Percentiles rank a stretch among this genome's conserved stretches.
phyloP scores from a whole-genome alignment of 139 green algal species.

The Coelastrella sp. region DNA sequence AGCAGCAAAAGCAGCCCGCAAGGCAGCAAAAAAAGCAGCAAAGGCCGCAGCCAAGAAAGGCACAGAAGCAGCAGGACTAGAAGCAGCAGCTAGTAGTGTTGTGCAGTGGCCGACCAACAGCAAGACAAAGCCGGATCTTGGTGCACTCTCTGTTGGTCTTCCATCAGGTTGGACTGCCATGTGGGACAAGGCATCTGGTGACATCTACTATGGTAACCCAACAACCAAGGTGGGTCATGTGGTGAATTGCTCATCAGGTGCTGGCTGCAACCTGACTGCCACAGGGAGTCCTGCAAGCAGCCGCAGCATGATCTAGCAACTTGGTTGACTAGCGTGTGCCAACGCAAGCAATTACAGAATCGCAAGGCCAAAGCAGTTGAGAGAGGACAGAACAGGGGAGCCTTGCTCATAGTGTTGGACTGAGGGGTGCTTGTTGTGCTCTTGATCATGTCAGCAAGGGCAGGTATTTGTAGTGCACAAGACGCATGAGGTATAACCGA shows the following conservation, averaged over 20 bases:
- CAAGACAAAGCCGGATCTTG: conserved; percentile 68
- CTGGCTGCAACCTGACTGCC: too few relatives aligned
- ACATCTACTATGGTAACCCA: conserved; percentile 81
- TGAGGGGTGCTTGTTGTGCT: too few relatives aligned
- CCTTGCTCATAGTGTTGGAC: too few relatives aligned
- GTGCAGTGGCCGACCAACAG: conserved; percentile 49
- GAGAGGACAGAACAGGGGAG: too few relatives aligned
- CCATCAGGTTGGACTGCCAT: conserved; percentile 73
- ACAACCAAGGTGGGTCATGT: conserved; percentile 66
- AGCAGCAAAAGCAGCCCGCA: conserved; percentile 39
- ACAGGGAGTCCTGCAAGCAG: too few relatives aligned
- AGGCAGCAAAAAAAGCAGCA: conserved; percentile 28
- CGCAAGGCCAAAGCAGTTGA: too few relatives aligned
- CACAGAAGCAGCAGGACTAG: not conserved
- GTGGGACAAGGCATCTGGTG: conserved; percentile 65
- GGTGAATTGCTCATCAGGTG: not conserved
- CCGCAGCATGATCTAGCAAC: too few relatives aligned
- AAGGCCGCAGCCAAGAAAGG: not conserved
- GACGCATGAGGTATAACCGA: too few relatives aligned
- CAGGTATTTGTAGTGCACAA: too few relatives aligned
- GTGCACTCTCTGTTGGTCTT: conserved; percentile 67
- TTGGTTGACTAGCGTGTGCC: too few relatives aligned
- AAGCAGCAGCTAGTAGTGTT: not conserved
- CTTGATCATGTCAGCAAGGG: too few relatives aligned
- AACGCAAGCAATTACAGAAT: too few relatives aligned